Evolutionary conservation across 2,329 filamentous ascomycete species (phyloP), one percentile per base, ranked within the genome.

Genomic region (Aspergillus hiratsukae): DNA sequence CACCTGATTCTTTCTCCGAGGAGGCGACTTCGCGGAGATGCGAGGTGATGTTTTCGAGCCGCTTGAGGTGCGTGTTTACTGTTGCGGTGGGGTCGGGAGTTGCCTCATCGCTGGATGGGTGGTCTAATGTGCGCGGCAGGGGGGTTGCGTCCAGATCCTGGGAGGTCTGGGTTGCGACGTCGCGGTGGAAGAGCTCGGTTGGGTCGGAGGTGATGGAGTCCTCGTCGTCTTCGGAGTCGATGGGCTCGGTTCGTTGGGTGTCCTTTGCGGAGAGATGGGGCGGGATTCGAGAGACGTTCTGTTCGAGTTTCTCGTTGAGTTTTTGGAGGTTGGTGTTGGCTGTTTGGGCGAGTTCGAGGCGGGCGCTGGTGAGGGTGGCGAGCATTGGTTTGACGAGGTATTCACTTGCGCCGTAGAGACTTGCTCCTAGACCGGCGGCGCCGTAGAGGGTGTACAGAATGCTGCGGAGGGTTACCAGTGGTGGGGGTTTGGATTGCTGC

Each of bases 131-230:
- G 9, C 68, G 58, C 1, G 71, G 70, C 14, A 61, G 57, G 23
- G 63, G 58, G 11, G 59, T 60, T 5, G 55, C 23, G 10, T 27
- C 31, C 21, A 58, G 41, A 29, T 69, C 68, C 27, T 81, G 81
- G 2, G 78, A 79, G 2, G 85, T 87, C 64, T 87, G 84, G 0
- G 83, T 86, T 51, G 82, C 84, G 57, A 83, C 80, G 63, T 87
- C 84, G 31, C 84, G 79, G 67, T 86, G 83, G 68, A 83, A 87
- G 43, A 87, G 80, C 66, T 86, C 83, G 1, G 83, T 84, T 2
- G 83, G 83, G 61, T 87, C 84, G 11, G 81, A 84, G 54, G 75
- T 76, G 17, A 76, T 64, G 46, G 79, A 81, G 23, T 81, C 80
- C 14, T 65, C 66, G 46, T 83, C 80, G 19, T 77, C 76, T 11